Evolutionary conservation across 148 eudicot species (phyloP).

Genomic region (Nepenthes gracilis): DNA sequence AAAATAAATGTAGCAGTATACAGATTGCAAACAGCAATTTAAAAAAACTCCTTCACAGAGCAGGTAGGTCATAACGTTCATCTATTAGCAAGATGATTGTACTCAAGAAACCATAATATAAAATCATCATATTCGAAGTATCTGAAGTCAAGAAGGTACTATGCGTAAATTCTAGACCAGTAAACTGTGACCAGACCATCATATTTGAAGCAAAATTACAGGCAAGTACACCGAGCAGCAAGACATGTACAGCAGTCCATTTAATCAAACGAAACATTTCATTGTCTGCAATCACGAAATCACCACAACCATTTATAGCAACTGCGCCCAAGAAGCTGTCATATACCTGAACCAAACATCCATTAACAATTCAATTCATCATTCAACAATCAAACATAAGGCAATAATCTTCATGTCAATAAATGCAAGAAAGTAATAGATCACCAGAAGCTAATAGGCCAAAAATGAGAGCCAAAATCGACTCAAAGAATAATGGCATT

Average conservation of each 20-base stretch:
- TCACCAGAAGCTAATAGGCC: background rate
- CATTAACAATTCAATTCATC: conserved; percentile 54
- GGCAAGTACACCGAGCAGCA: conserved; percentile 54
- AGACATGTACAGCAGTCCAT: conserved; percentile 76
- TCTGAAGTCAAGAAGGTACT: conserved; percentile 2
- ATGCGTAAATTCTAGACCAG: conserved; percentile 7
- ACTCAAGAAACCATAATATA: too few relatives aligned
- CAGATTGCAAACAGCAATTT: too few relatives aligned
- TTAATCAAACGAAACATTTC: conserved; percentile 76
- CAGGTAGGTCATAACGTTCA: too few relatives aligned
- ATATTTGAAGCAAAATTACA: conserved; percentile 20
- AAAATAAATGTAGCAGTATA: too few relatives aligned
- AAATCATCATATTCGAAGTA: background rate
- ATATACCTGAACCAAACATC: conserved; percentile 86
- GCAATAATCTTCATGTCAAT: background rate
- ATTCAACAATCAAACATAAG: conserved; percentile 26
- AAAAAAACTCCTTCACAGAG: too few relatives aligned
- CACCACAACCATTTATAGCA: conserved; percentile 91
- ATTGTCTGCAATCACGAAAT: conserved; percentile 77
- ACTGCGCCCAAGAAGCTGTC: conserved; percentile 90
- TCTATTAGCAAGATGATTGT: too few relatives aligned
- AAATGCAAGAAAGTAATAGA: background rate
- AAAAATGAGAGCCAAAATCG: background rate
- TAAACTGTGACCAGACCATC: conserved; percentile 19
- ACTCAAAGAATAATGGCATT: background rate